phyloP scores from a whole-genome alignment of 2,329 filamentous ascomycete species.

The Nemania serpens region DNA sequence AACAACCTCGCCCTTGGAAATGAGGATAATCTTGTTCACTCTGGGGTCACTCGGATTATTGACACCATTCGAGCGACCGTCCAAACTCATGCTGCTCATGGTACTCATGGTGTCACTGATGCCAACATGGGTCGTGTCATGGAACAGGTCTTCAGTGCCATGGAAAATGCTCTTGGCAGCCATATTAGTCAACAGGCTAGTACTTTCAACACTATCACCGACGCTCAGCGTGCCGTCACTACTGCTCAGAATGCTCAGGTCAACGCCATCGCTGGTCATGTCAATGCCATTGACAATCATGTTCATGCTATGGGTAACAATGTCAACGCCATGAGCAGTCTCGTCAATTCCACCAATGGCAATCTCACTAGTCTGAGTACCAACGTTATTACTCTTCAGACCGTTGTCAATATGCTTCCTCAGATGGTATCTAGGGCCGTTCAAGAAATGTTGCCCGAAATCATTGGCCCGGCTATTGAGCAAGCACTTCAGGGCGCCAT shows the following conservation, averaged over 20 bases:
- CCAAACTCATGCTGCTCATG: conserved; percentile 48
- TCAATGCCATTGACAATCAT: conserved; percentile 36
- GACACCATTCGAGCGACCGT: conserved; percentile 25
- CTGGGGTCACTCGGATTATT: conserved; percentile 27
- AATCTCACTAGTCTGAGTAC: conserved; percentile 28
- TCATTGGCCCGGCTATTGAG: conserved; percentile 5
- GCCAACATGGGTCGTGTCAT: conserved; percentile 33
- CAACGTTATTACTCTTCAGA: conserved; percentile 33
- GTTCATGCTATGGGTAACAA: conserved; percentile 36
- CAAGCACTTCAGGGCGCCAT: conserved; percentile 22
- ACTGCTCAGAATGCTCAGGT: conserved; percentile 27
- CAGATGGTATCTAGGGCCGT: conserved; percentile 29
- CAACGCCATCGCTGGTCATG: conserved; percentile 35
- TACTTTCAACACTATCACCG: not conserved
- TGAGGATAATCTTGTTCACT: conserved; percentile 41
- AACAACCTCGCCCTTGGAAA: conserved; percentile 50
- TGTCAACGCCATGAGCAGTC: conserved; percentile 33
- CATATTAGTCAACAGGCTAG: not conserved
- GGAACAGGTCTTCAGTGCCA: conserved; percentile 32
- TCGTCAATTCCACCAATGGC: conserved; percentile 37
- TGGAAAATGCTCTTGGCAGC: conserved; percentile 32
- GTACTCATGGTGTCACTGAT: conserved; percentile 9
- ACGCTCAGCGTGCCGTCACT: conserved; percentile 11
- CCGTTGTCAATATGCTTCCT: conserved; percentile 37
- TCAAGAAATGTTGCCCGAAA: conserved; percentile 23